phyloP scores from a whole-genome alignment of 2,329 filamentous ascomycete species.

The Ceratocystis variospora region DNA sequence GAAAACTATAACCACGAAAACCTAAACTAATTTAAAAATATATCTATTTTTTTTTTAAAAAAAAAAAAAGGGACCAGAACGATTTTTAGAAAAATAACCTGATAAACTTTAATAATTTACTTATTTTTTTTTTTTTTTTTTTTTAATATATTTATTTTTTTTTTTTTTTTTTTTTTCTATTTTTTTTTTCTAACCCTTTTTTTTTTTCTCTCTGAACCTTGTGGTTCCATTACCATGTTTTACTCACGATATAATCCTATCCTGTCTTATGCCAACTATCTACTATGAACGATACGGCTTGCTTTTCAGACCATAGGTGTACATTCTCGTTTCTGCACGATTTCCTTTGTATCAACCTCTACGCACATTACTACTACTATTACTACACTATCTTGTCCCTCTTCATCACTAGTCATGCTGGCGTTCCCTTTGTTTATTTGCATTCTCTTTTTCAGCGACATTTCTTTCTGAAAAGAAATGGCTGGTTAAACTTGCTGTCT shows the following conservation, averaged over 20 bases:
- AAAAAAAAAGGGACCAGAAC: no score
- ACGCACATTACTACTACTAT: background rate
- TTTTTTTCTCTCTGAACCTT: background rate
- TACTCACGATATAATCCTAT: background rate
- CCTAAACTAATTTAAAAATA: no score
- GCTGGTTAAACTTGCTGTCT: background rate
- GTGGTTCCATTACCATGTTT: constrained; percentile 7
- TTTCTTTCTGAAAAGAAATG: background rate
- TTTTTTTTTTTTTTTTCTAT: background rate
- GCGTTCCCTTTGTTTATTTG: background rate
- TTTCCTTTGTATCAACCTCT: background rate
- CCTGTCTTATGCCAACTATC: background rate
- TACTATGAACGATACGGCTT: background rate
- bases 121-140: no score
- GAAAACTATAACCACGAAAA: no score
- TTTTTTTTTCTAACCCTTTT: background rate
- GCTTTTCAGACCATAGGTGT: background rate
- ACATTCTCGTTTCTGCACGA: background rate
- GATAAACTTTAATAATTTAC: no score
- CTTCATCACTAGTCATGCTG: background rate
- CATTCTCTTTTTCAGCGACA: background rate
- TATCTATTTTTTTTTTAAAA: no score
- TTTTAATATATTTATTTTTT: no score
- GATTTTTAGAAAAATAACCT: no score
- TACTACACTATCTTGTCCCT: background rate